Conservation (phyloP, 2,329 filamentous ascomycete species). For the Fusarium virguliforme region DNA sequence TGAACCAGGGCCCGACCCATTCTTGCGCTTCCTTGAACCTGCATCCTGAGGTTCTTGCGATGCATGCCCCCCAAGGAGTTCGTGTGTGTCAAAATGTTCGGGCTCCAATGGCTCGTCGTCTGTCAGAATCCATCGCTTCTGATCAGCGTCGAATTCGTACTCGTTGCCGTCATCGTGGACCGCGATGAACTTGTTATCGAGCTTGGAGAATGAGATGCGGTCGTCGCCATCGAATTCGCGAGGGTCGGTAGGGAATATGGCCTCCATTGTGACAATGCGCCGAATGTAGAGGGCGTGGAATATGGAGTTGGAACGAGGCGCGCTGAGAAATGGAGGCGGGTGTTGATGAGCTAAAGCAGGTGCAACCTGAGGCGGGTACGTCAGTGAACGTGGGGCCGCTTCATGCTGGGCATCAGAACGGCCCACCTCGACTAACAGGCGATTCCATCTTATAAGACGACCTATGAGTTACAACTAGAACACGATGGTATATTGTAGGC, state of each 20-base stretch:
- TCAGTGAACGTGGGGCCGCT: conserved; percentile 47
- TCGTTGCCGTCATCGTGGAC: conserved; percentile 89
- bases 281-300: not conserved
- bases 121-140: conserved; percentile 82
- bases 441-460: not conserved
- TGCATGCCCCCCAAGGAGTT: conserved; percentile 52
- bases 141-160: conserved; percentile 82
- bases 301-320: conserved; percentile 1
- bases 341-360: conserved; percentile 29
- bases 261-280: conserved; percentile 51
- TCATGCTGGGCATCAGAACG: conserved; percentile 12
- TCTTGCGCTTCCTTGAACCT: conserved; percentile 62
- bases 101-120: conserved; percentile 60
- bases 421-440: conserved; percentile 1
- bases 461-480: not conserved
- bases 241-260: conserved; percentile 71
- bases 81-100: conserved; percentile 61
- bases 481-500: not conserved
- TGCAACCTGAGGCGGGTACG: conserved; percentile 45
- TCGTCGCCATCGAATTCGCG: conserved; percentile 83
- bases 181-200: conserved; percentile 86
- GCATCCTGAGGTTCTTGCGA: conserved; percentile 47
- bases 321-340: conserved; percentile 16
- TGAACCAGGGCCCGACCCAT: conserved; percentile 56
- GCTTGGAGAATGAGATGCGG: conserved; percentile 88